Evolutionary conservation across 2,329 filamentous ascomycete species (phyloP), one percentile per base, ranked within the genome.

Genomic region (Thielaviopsis punctulata): DNA sequence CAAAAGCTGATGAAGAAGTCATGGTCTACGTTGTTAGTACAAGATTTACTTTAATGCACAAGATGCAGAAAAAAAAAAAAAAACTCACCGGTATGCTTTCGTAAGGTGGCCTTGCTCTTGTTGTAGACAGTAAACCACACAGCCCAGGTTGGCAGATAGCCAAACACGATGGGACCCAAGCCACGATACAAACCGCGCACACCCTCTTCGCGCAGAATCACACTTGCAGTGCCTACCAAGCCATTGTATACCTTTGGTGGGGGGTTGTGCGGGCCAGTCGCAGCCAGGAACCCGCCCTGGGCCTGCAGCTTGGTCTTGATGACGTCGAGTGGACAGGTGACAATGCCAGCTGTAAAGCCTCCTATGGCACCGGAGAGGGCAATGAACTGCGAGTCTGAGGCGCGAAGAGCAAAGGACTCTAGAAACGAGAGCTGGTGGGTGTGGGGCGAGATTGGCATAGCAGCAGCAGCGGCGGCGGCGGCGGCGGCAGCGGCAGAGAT

Each of bases 231-330:
- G 44, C 92, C 92, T 8, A 93, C 62, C 61, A 98, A 75, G 6
- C 92, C 92, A 57, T 83, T 81, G 65, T 98, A 98, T 48, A 92
- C 69, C 72, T 69, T 71, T 21, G 69, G 66, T 55, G 74, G 72
- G 24, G 69, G 70, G 24, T 69, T 70, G 63, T 71, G 70, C 51
- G 64, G 65, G 55, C 66, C 71, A 57, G 66, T 59, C 12, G 53
- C 49, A 9, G 43, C 39, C 43, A 55, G 18, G 66, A 94, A 93
- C 19, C 87, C 86, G 57, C 90, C 90, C 65, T 96, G 92, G 15
- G 89, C 90, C 66, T 98, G 92, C 56, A 98, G 69, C 67, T 95
- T 96, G 45, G 92, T 98, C 72, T 98, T 98, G 68, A 98, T 96
- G 57, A 98, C 92, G 72, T 98, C 92, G 59, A 98, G 80, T 43